phyloP scores from a whole-genome alignment of 306 rosid genomes.

The Citrullus amarus region DNA sequence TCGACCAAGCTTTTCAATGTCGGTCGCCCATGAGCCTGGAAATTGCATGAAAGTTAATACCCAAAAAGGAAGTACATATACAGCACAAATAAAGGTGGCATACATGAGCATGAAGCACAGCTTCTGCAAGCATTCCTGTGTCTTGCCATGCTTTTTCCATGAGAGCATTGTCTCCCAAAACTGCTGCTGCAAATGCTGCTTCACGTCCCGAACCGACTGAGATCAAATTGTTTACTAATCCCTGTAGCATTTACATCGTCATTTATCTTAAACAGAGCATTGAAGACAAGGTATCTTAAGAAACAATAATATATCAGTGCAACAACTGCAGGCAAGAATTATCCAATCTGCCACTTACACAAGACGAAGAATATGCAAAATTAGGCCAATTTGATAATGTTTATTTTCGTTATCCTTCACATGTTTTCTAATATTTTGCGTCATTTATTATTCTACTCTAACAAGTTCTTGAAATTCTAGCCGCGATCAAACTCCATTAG shows the following conservation, averaged over 20 bases:
- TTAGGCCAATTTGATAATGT: not conserved
- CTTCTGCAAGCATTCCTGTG: slow-evolving; percentile 97
- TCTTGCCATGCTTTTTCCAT: slow-evolving; percentile 99
- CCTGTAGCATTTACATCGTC: slow-evolving; percentile 42
- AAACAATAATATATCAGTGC: not conserved
- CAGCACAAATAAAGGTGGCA: slow-evolving; percentile 8
- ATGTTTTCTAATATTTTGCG: not conserved
- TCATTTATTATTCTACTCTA: not conserved
- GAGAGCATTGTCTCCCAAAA: slow-evolving; percentile 91
- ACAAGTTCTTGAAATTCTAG: not conserved
- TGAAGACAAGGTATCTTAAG: not conserved
- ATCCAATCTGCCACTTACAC: not conserved
- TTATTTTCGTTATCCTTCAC: not conserved
- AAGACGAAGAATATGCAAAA: not conserved
- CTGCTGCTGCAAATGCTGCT: slow-evolving; percentile 94
- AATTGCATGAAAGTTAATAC: slow-evolving; percentile 7
- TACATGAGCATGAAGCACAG: slow-evolving; percentile 98
- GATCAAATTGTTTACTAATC: slow-evolving; percentile 66
- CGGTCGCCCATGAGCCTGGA: slow-evolving; percentile 95
- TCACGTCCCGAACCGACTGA: slow-evolving; percentile 91
- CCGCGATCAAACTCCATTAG: too few species aligned
- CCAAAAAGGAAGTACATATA: slow-evolving; percentile 2
- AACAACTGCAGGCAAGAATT: not conserved
- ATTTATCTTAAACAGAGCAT: not conserved
- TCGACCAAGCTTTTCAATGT: slow-evolving; percentile 84